These are phyloP conservation scores for Apiospora pterosperma DNA, from an alignment of 2,329 filamentous ascomycete species.

Conservation along the genomic window DNA sequence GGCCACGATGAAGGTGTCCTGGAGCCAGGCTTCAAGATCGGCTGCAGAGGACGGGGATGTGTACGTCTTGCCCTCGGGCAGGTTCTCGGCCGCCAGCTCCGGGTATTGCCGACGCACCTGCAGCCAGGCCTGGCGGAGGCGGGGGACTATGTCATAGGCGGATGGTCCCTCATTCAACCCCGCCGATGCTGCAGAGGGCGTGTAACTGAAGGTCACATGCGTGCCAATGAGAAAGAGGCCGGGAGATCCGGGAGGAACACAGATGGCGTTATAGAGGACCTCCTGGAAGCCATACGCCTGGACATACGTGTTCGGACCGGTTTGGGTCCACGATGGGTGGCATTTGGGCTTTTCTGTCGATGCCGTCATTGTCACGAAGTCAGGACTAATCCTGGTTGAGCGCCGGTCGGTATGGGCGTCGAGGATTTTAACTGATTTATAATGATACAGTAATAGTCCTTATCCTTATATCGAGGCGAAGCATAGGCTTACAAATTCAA, in stretches of 20 bases:
- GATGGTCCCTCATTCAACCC: not conserved
- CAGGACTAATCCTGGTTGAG: not conserved
- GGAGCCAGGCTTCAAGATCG: conserved; percentile 10
- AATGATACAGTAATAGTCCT: not conserved
- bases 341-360: not conserved
- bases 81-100: conserved; percentile 9
- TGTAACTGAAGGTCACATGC: conserved; percentile 9
- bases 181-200: not conserved
- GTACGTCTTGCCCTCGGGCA: conserved; percentile 9
- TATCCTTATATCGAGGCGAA: not conserved
- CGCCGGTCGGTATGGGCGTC: not conserved
- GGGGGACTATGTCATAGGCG: not conserved
- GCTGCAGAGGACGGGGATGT: conserved; percentile 7
- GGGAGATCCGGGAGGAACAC: conserved; percentile 7
- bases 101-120: conserved; percentile 10
- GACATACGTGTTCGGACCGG: conserved; percentile 8
- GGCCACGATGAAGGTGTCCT: conserved; percentile 8
- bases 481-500: not conserved
- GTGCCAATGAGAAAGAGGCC: conserved; percentile 10
- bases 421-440: not conserved
- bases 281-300: conserved; percentile 12
- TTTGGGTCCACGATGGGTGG: conserved; percentile 11
- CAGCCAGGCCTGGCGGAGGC: conserved; percentile 9
- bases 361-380: not conserved
- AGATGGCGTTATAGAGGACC: conserved; percentile 12